These are phyloP conservation scores for Phytophthora capsici DNA, from an alignment of 352 stramenopile species.

Conservation along the genomic window DNA sequence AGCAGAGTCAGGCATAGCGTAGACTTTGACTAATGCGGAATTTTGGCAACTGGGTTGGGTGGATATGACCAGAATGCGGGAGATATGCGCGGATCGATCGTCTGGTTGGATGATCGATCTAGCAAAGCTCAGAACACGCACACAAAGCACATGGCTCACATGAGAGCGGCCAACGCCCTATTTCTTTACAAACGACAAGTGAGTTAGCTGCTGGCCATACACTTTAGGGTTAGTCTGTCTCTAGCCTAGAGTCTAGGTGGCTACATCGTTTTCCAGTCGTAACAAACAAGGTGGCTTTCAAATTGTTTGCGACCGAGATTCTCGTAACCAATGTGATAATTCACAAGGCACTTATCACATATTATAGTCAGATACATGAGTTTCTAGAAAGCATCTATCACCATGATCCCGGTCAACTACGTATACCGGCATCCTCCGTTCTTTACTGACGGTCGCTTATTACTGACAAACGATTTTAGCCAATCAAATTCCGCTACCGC, in stretches of 20 bases:
- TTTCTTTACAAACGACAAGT: not conserved
- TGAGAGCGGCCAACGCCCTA: not conserved
- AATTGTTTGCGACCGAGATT: no score
- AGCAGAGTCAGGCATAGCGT: slow-evolving; percentile 6
- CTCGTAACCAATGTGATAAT: no score
- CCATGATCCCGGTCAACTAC: no score
- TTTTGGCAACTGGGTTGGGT: slow-evolving; percentile 14
- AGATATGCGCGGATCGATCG: slow-evolving; percentile 24
- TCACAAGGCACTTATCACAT: no score
- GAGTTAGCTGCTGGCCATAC: not conserved
- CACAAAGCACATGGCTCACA: slow-evolving; percentile 17
- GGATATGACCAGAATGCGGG: not conserved
- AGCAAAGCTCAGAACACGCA: slow-evolving; percentile 1
- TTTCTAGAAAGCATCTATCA: no score
- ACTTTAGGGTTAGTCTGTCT: not conserved
- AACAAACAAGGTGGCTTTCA: no score
- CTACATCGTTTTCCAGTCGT: not conserved
- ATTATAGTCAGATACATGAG: no score
- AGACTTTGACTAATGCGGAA: not conserved
- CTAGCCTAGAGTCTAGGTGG: not conserved
- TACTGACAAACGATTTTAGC: no score
- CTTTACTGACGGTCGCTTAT: no score
- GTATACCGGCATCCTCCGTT: no score
- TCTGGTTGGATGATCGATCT: slow-evolving; percentile 7
- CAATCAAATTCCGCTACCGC: no score